Base-by-base conservation (phyloP, 2,329 filamentous ascomycete species). In the Aureobasidium sp. region DNA sequence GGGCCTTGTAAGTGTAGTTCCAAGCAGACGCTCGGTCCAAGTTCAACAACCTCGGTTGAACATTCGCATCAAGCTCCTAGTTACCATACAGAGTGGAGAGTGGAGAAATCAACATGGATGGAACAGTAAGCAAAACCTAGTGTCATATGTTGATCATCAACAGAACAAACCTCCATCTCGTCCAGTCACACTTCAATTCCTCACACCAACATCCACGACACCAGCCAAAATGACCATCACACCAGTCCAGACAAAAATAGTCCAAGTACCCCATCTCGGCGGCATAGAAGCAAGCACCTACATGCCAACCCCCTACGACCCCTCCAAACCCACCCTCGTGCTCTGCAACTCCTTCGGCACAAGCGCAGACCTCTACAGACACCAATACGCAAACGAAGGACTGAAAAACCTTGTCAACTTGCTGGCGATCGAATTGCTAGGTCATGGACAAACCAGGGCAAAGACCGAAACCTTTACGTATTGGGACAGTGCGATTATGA, bases 341-440 rank as follows among this genome's bases (percentile, higher is more conserved):
- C 70, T 81, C 11, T 70, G 82, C 61, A 80, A 82, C 65, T 76
- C 74, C 27, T 80, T 82, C 69, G 77, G 74, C 42, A 81, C 76
- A n/a, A 73, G 75, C 0, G 73, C 75, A 0, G 73, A 78, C 4
- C 73, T 81, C 64, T 71, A 70, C 61, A 54, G 63, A 27, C 63
- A 60, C 43, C 69, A 71, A 53, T 70, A 65, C 54, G 61, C 61
- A 17, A 69, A 71, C 54, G 61, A 63, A 47, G 59, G 68, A 23
- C 66, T 71, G 21, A 69, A 63, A 1, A 68, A 69, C 4, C 65
- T 66, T 2, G 73, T 78, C 68, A 82, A 82, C 62, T 69, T 82
- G 7, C 63, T 82, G n/a, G 77, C 79, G 15, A 79, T 82, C 61
- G 80, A 82, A 67, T 73, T 77, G 5, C 73, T 82, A 11, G 80